Conservation (phyloP, 495 filamentous ascomycete species). For the Ramalina peruviana region DNA sequence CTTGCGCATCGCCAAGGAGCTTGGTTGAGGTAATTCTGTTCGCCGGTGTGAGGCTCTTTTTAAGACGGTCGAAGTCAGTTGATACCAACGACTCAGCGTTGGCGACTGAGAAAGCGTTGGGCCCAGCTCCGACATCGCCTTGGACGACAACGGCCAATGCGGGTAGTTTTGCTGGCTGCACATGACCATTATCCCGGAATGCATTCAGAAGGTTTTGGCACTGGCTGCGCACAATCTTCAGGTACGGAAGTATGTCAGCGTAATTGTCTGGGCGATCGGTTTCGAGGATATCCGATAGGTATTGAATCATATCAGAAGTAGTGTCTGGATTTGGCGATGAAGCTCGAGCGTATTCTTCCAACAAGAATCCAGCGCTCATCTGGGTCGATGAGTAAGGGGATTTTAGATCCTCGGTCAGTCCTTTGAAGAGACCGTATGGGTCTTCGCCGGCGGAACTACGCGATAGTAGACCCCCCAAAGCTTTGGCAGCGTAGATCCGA, state of each 20-base stretch:
- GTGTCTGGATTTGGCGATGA: conserved; percentile 16
- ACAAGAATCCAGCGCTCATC: conserved; percentile 64
- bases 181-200: conserved; percentile 75
- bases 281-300: conserved; percentile 62
- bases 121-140: conserved; percentile 78
- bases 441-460: conserved; percentile 27
- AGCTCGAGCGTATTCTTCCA: conserved; percentile 67
- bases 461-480: conserved; percentile 64
- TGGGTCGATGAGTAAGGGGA: conserved; percentile 74
- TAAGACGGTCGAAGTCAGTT: conserved; percentile 72
- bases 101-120: conserved; percentile 74
- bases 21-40: conserved; percentile 68
- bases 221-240: conserved; percentile 77
- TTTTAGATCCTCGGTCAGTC: conserved; percentile 25
- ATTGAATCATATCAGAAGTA: conserved; percentile 31
- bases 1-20: conserved; percentile 57
- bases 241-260: conserved; percentile 73
- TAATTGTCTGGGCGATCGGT: conserved; percentile 68
- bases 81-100: conserved; percentile 76
- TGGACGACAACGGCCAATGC: conserved; percentile 77
- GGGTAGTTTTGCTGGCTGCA: conserved; percentile 58
- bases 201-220: conserved; percentile 78
- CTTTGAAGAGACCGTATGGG: conserved; percentile 22
- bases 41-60: conserved; percentile 68
- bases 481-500: conserved; percentile 70